Percentiles rank a stretch among this genome's conserved stretches.
Evolutionary conservation across 805 yeast species (phyloP).

Genomic region (Nakazawaea sp.): DNA sequence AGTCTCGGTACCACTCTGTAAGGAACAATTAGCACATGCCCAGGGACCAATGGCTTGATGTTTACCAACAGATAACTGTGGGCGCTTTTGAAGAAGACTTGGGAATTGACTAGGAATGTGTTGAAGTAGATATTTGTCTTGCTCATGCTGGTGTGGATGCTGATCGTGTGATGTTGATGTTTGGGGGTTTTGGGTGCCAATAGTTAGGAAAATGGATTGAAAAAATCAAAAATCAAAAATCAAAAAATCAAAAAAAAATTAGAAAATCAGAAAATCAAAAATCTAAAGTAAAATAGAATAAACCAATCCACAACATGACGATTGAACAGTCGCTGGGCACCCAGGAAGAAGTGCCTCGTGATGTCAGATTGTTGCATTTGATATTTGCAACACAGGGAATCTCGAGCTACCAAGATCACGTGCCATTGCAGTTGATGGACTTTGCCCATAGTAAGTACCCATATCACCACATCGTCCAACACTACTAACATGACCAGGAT

Average conservation of each 20-base stretch:
- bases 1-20: slow-evolving; percentile 59
- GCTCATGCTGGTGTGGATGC: slow-evolving; percentile 2
- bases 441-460: slow-evolving; percentile 65
- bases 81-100: slow-evolving; percentile 39
- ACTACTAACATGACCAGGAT: slow-evolving; percentile 31
- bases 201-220: neutral
- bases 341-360: slow-evolving; percentile 58
- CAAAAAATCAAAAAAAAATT: neutral
- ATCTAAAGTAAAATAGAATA: neutral
- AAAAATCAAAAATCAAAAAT: neutral
- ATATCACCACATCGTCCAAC: neutral
- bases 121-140: slow-evolving; percentile 4
- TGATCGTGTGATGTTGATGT: too few species aligned
- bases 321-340: slow-evolving; percentile 10
- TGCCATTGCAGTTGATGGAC: slow-evolving; percentile 93
- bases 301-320: slow-evolving; percentile 11
- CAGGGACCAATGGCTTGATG: slow-evolving; percentile 86
- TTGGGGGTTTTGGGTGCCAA: too few species aligned
- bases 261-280: neutral
- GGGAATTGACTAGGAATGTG: slow-evolving; percentile 47
- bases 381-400: slow-evolving; percentile 92
- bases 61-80: slow-evolving; percentile 83
- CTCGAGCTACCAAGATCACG: slow-evolving; percentile 89
- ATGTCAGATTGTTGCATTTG: slow-evolving; percentile 83
- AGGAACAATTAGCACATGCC: slow-evolving; percentile 90